These are phyloP conservation scores for Teratosphaeriaceae sp. DNA, from an alignment of 2,329 filamentous ascomycete genomes.

Conservation along the genomic window DNA sequence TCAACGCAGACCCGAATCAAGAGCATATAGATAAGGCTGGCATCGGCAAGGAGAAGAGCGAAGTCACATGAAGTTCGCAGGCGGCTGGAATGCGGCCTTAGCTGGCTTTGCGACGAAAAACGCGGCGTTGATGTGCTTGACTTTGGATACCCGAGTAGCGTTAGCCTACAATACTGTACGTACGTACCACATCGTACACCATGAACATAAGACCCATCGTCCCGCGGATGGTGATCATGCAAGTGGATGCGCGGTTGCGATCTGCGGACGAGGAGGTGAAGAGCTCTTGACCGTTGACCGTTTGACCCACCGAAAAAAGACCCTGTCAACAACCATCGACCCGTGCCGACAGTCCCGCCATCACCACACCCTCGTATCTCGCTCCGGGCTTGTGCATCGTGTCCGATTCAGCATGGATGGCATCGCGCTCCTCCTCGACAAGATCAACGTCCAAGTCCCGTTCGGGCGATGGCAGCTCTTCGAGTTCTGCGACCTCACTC, in stretches of 20 bases:
- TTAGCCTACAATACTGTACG: too few species aligned
- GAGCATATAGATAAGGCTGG: background rate
- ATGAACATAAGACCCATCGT: too few species aligned
- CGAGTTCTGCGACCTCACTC: constrained; percentile 24
- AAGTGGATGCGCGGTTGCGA: background rate
- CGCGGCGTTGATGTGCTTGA: background rate
- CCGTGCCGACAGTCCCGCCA: background rate
- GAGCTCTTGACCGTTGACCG: too few species aligned
- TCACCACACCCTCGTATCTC: background rate
- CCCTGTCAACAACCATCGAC: too few species aligned
- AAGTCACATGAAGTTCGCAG: background rate
- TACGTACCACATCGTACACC: too few species aligned
- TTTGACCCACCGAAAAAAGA: too few species aligned
- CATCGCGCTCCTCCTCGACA: constrained; percentile 10
- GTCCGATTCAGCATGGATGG: background rate
- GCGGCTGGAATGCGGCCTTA: too few species aligned
- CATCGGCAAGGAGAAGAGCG: background rate
- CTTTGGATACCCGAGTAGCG: background rate
- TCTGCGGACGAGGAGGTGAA: too few species aligned
- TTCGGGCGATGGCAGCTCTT: constrained; percentile 25
- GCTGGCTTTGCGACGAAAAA: too few species aligned
- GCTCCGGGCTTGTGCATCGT: background rate
- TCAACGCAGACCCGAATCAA: constrained; percentile 1
- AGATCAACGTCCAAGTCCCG: constrained; percentile 19
- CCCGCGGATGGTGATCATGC: background rate